A percentile compares a stretch with the other conserved stretches of the same genome.
Evolutionary conservation across 2,329 filamentous ascomycete genomes (phyloP).

Genomic region (Saccharata proteae): DNA sequence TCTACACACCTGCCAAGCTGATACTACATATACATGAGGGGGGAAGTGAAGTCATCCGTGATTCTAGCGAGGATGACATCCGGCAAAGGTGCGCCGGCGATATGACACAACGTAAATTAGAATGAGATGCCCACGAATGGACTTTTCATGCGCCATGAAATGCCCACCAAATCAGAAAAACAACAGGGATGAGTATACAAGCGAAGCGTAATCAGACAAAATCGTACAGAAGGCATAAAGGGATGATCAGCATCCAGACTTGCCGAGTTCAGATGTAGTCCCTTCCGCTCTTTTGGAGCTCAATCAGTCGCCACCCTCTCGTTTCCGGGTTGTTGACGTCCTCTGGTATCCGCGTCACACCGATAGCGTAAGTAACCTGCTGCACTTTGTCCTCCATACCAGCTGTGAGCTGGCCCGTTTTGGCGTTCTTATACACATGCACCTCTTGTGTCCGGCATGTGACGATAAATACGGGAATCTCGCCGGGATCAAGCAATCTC

Average conservation of each 20-base stretch:
- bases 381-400: slow-evolving; percentile 99
- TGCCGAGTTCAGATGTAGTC: slow-evolving; percentile 60
- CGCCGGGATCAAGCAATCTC: slow-evolving; percentile 69
- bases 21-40: slow-evolving; percentile 4
- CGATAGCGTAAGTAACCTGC: slow-evolving; percentile 95
- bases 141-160: slow-evolving; percentile 1
- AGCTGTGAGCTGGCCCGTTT: slow-evolving; percentile 77
- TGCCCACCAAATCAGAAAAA: background rate
- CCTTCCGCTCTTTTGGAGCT: slow-evolving; percentile 94
- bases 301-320: slow-evolving; percentile 90
- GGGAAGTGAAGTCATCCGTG: slow-evolving; percentile 1
- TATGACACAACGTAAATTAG: background rate
- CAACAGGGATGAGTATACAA: slow-evolving; percentile 5
- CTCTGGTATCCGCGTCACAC: slow-evolving; percentile 83
- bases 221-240: too few relatives aligned
- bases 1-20: too few relatives aligned
- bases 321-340: slow-evolving; percentile 97
- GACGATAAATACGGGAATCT: slow-evolving; percentile 92
- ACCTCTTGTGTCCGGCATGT: slow-evolving; percentile 96
- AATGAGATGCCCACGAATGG: background rate
- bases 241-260: too few relatives aligned
- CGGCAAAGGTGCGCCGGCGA: background rate
- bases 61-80: background rate
- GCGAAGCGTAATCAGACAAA: too few relatives aligned
- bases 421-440: slow-evolving; percentile 88